Evolutionary conservation across 371 early-diverging fungal genomes (phyloP), one percentile per base, ranked within the genome.

Genomic region (Mortierella sp.): DNA sequence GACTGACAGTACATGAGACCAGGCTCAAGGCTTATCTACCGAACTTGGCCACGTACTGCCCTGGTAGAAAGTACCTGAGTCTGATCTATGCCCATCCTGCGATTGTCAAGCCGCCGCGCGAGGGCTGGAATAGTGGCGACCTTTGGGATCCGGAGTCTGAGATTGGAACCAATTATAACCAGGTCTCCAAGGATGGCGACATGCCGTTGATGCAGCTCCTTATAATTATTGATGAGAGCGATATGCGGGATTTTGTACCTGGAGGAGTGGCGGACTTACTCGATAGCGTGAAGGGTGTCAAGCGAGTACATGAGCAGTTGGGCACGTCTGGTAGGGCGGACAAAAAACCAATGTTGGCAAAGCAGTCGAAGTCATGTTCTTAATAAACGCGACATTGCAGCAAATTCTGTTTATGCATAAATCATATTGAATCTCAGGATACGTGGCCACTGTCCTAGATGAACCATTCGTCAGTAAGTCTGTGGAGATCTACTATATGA

Each of bases 1-100:
- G 72, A 54, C 69, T 82, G 74, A 77, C 82, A 53, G 72, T 82
- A 53, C 82, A 82, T 77, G 75, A 82, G 74, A 3, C n/a, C 53
- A 77, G 26, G n/a, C 50, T 77, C 82, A 82, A 82, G 69, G 72
- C 40, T 71, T 51, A n/a, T n/a, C n/a, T n/a, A 77, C 77, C 74
- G 70, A 74, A 77, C 75, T 57, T 81, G 75, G 54, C 71, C 77
- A 46, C 72, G 67, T 74, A 81, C 82, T 77, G 82, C 72, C 75
- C 77, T 81, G 69, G 82, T 28, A 69, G 75, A 53, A 75, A 75
- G 75, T 69, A 75, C 14, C 69, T 75, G 69, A 69, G 75, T 53
- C 34, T 75, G 67, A 53, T 75, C 54, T 69, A 69, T 21, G 53
- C 31, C 43, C 16, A 61, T 19, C 74, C 74, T 48, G 14, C 61